Base-by-base conservation (phyloP, 257 asterid species). In the Gynochthodes officinalis region DNA sequence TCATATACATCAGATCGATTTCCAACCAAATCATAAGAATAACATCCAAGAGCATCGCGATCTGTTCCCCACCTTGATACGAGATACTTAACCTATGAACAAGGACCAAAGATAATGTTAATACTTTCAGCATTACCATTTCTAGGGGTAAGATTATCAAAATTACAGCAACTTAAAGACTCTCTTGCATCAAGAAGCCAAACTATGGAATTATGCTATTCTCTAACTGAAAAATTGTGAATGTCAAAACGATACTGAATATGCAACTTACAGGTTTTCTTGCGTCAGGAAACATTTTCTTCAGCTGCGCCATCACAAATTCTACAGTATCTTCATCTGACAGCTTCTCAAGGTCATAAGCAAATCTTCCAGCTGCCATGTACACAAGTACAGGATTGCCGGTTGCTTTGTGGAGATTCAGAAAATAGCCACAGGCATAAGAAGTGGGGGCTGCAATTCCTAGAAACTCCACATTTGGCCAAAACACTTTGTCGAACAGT, bases 291-390 rank as follows among this genome's bases (percentile, higher is more conserved):
- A 90, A 92, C 97, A 95, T 95, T 76, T 82, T 86, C 85, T 85
- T 92, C 78, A 95, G 86, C 80, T 95, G 96, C 74, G 76, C 40
- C 97, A 95, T 86, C 37, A 86, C 99, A 68, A 90, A 92, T 60
- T 78, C 77, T 27, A 87, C 90, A 55, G 91, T 91, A 25, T 85
- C 95, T 72, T 85, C 87, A 33, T 95, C 98, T 2, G 97, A 84
- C 46, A 95, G 87, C 83, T 95, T 92, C 90, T 95, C 99, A 1
- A 92, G 90, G 81, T 95, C 98, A 74, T 80, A 72, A 0, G 99
- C 96, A 73, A 92, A 90, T 69, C 87, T 85, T 64, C 99, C 99
- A 70, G 99, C 98, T 63, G 97, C 98, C 99, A 95, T 95, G 72
- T 89, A 95, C 73, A 95, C 99, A 28, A 95, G 97, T 62, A 95